Evolutionary conservation across 805 yeast genomes (phyloP), one percentile per base, ranked within the genome.

Genomic region (Scheffersomyces amazonensis): DNA sequence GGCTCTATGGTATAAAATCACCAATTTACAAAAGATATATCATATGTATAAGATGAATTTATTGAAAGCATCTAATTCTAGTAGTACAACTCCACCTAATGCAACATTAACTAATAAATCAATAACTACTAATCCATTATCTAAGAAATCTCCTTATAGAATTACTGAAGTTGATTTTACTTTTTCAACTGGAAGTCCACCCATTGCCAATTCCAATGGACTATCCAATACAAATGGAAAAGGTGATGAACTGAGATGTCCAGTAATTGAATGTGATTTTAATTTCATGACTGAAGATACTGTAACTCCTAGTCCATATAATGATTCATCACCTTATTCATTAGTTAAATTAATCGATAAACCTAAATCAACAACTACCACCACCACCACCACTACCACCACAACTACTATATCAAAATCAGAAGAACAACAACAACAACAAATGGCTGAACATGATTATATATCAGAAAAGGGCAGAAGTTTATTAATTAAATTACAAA

Each of bases 211-310:
- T 20, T 37, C 41, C 13, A 12, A 16, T 7, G n/a, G 18, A 13
- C 33, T 27, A 5, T n/a, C n/a, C n/a, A n/a, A n/a, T n/a, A n/a
- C n/a, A n/a, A n/a, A n/a, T n/a, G 6, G 6, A 7, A 20, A 20
- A 20, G 36, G 19, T n/a, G 32, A 30, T 13, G 30, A 19, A 16
- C 34, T 41, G 32, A 53, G 50, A 36, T 68, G 73, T 36, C 73
- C 73, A 1, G 73, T 68, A 2, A 56, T 66, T 24, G 69, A 62
- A 35, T 65, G 67, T 39, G 71, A 64, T 44, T 56, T 66, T 42
- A 60, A 62, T 41, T 51, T 61, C 30, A 56, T 65, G 66, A 52
- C 50, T 16, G 66, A 62, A 19, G 58, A 55, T 29, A 27, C 38
- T 20, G 30, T 33, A 2, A 32, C 37, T 35, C 32, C 39, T 10